phyloP scores from a whole-genome alignment of 1,284 basidiomycete species.

The Ustilago hordei region DNA sequence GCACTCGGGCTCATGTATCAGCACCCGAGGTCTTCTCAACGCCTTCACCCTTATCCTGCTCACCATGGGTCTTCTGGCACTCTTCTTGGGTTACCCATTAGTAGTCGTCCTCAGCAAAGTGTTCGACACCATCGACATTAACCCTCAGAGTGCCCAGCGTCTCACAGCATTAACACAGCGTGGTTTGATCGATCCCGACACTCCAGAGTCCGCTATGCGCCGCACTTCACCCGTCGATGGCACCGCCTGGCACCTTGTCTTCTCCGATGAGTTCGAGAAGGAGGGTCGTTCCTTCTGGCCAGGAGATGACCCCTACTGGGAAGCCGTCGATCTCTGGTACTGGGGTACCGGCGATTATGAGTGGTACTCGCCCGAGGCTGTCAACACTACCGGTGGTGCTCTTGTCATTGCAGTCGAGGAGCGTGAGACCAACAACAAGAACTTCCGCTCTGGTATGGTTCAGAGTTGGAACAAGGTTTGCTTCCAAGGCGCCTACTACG shows the following conservation, averaged over 20 bases:
- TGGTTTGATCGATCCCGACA: slow-evolving; percentile 61
- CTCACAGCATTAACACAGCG: slow-evolving; percentile 39
- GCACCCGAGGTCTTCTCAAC: slow-evolving; percentile 60
- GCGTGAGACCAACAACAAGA: slow-evolving; percentile 58
- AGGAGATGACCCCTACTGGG: slow-evolving; percentile 68
- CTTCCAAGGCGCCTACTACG: slow-evolving; percentile 69
- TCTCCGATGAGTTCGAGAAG: slow-evolving; percentile 79
- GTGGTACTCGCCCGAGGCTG: slow-evolving; percentile 69
- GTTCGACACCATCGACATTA: slow-evolving; percentile 44
- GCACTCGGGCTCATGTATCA: slow-evolving; percentile 36
- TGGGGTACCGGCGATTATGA: slow-evolving; percentile 67
- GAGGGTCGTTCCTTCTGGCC: slow-evolving; percentile 76
- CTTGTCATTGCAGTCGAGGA: slow-evolving; percentile 61
- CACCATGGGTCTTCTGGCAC: slow-evolving; percentile 51
- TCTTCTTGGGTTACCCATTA: slow-evolving; percentile 68
- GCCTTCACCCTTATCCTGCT: slow-evolving; percentile 61
- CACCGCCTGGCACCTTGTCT: slow-evolving; percentile 73
- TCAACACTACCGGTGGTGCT: slow-evolving; percentile 59
- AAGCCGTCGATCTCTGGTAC: slow-evolving; percentile 74
- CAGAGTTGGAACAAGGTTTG: slow-evolving; percentile 69
- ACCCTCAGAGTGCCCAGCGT: slow-evolving; percentile 20
- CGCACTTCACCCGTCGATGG: slow-evolving; percentile 38
- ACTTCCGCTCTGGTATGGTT: slow-evolving; percentile 68
- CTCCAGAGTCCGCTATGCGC: slow-evolving; percentile 32
- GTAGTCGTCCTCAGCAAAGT: slow-evolving; percentile 50